These are phyloP conservation scores for Arthonia radiata DNA, from an alignment of 495 filamentous ascomycete genomes.

Conservation along the genomic window DNA sequence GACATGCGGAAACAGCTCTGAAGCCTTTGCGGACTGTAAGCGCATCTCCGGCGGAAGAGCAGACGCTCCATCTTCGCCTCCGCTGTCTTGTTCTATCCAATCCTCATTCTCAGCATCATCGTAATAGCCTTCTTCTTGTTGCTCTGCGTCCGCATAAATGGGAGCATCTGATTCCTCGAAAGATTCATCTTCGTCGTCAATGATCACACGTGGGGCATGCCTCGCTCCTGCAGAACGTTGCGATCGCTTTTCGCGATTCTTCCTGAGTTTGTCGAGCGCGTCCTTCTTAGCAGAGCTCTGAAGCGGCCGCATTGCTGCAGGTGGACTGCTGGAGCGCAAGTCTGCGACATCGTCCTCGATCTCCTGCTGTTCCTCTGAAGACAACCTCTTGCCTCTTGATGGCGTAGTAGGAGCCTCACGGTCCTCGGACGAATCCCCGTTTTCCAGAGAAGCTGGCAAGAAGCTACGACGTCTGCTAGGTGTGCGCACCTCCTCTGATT, in stretches of 20 bases:
- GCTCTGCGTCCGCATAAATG: constrained; percentile 5
- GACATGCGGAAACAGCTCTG: constrained; percentile 53
- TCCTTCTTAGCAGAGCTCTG: constrained; percentile 3
- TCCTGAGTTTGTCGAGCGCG: constrained; percentile 4
- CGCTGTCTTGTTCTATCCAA: constrained; percentile 1
- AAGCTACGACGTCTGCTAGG: too few relatives aligned
- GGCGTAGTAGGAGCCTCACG: too few relatives aligned
- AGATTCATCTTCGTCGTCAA: too few relatives aligned
- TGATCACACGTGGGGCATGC: constrained; percentile 4
- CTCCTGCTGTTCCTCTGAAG: too few relatives aligned
- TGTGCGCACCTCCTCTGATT: too few relatives aligned
- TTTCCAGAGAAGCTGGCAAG: too few relatives aligned
- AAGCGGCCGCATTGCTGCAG: constrained; percentile 12
- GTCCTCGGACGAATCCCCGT: too few relatives aligned
- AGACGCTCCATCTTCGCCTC: constrained; percentile 2
- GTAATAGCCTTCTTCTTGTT: constrained; percentile 6
- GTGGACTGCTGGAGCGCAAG: constrained; percentile 14
- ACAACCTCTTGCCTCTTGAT: too few relatives aligned
- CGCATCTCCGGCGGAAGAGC: constrained; percentile 2
- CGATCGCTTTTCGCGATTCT: constrained; percentile 9
- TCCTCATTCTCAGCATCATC: constrained; percentile 2
- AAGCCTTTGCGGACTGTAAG: constrained; percentile 38
- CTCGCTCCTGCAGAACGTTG: constrained; percentile 9
- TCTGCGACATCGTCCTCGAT: too few relatives aligned
- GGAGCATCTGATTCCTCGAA: too few relatives aligned